Conservation (phyloP, 2,329 filamentous ascomycete genomes). For the Hypoxylon sp. region DNA sequence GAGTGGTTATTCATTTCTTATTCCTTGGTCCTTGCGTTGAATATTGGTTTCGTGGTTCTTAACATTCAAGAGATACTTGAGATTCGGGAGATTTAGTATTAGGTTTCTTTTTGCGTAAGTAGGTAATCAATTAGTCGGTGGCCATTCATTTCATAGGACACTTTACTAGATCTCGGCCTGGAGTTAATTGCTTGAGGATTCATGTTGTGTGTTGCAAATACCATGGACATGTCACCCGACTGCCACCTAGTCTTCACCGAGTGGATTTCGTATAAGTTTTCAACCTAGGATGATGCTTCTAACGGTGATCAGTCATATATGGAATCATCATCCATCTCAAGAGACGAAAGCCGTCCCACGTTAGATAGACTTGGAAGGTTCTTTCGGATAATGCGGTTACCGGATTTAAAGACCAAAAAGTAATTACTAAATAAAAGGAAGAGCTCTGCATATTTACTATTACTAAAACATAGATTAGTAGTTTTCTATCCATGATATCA, state of each 20-base stretch:
- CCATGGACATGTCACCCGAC: background rate
- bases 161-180: background rate
- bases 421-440: background rate
- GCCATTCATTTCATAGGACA: no score
- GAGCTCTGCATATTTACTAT: background rate
- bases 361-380: background rate
- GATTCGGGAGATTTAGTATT: background rate
- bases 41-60: background rate
- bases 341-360: background rate
- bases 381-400: background rate
- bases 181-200: background rate
- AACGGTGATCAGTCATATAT: background rate
- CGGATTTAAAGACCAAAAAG: background rate
- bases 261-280: background rate
- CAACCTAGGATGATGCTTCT: background rate
- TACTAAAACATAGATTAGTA: background rate
- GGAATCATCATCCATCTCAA: background rate
- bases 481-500: no score
- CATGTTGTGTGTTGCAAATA: background rate
- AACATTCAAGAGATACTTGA: background rate
- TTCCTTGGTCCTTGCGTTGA: background rate
- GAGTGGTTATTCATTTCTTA: background rate
- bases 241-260: background rate
- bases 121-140: no score
- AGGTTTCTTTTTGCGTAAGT: no score